Evolutionary conservation across 2,329 filamentous ascomycete genomes (phyloP), one percentile per base, ranked within the genome.

Genomic region (Magnaporthiopsis incrustans): DNA sequence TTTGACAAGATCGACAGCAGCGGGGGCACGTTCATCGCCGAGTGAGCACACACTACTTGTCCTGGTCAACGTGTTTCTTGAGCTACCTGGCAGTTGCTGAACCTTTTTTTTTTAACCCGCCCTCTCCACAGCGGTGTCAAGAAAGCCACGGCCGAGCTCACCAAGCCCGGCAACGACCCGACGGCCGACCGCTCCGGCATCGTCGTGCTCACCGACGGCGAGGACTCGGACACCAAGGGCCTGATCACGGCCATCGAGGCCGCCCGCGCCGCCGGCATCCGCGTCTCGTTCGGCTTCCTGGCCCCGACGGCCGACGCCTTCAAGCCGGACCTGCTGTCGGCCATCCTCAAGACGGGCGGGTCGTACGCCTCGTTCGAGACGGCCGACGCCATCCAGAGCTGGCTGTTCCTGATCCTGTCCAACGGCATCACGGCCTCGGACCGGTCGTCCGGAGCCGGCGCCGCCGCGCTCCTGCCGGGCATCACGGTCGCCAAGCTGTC

Each of bases 281-380:
- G 66, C 38, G 68, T 69, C 4, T 67, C 66, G 59, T 69, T 68
- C 56, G 66, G 68, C 27, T 69, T 68, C 64, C 66, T 69, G 27
- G 63, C 64, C 22, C 65, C 66, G 7, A 53, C 66, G 11, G 53
- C 63, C 5, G 61, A 57, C n/a, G 64, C 60, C 44, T 64, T 63
- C 38, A 35, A 60, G 58, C 15, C 58, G 27, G 30, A 60, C 61
- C 44, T 53, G 33, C 59, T 64, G 12, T 50, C 62, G 30, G 56
- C 64, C 38, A 64, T 65, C 57, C 64, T 65, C 30, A 35, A 57
- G 25, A 65, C 68, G 25, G 65, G 68, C 61, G 64, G 68, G 27
- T 63, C 65, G 5, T 69, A 66, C 61, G 66, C 64, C 35, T 66
- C 67, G 35, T 68, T 69, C 61, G 60, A 63, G 5, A 62, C 67